Evolutionary conservation across 2,329 filamentous ascomycete genomes (phyloP), one percentile per base, ranked within the genome.

Genomic region (Pseudogymnoascus sp.): DNA sequence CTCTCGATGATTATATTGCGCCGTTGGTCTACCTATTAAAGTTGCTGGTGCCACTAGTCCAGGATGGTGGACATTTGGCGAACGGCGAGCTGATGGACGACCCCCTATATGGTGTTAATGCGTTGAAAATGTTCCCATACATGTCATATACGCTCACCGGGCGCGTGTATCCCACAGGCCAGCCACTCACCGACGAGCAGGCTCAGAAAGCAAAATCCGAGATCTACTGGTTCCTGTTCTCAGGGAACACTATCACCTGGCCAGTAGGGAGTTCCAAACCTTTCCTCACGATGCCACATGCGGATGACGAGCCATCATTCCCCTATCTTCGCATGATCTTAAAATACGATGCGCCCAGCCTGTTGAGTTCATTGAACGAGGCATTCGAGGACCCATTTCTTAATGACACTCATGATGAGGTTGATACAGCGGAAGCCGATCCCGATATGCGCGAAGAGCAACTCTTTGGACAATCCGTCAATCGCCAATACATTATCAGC

Each of bases 351-450:
- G 87, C 93, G 0, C 86, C 92, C 1, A 97, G 91, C 74, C 96
- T 97, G 69, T 83, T 99, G 77, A 97, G 93, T 73, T 91, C 93
- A 70, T 78, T 99, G 42, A 99, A 99, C 69, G 96, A 99, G 75
- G 95, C 93, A 1, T 99, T 99, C 69, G 95, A 99, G 73, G 93
- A 99, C 71, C 82, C 88, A 0, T 99, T 96, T 69, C 78, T 99
- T 63, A 99, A 99, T 70, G 90, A 93, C 66, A 83, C 86, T 7
- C 82, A 85, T 2, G 87, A 91, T 59, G 83, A 83, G 67, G 78
- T 82, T 29, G 77, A 80, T 62, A 87, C 83, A 67, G 84, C 82
- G 59, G 77, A 78, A 62, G 67, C 79, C 68, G 68, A 65, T 64
- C 60, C 75, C 17, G 82, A 86, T 62, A 71, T 86, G 63, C 80